Percentiles rank a stretch among this genome's conserved stretches.
Conservation (phyloP, 2,329 filamentous ascomycete species). For the Talaromyces sp. region DNA sequence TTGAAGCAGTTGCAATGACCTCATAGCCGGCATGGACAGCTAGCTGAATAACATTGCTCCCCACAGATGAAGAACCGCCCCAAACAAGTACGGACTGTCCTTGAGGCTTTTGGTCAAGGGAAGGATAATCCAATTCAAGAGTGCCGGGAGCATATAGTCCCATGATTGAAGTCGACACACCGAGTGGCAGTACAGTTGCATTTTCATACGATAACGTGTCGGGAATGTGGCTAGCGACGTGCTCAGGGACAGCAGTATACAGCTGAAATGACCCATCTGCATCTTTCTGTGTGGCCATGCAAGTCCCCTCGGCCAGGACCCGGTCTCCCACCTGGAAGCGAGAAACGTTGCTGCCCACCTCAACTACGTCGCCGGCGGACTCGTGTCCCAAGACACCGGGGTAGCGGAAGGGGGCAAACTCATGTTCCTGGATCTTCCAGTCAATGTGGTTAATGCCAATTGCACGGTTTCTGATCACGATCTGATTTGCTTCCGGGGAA, state of each 20-base stretch:
- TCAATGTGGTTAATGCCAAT: slow-evolving; percentile 27
- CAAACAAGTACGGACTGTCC: slow-evolving; percentile 42
- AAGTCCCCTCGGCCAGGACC: slow-evolving; percentile 20
- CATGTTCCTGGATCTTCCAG: slow-evolving; percentile 23
- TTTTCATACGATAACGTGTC: slow-evolving; percentile 19
- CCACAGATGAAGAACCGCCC: slow-evolving; percentile 47
- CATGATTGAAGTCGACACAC: slow-evolving; percentile 18
- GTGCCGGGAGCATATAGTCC: slow-evolving; percentile 20
- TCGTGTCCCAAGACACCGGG: slow-evolving; percentile 26
- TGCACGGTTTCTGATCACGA: slow-evolving; percentile 18
- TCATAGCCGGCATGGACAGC: slow-evolving; percentile 34
- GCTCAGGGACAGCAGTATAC: slow-evolving; percentile 16
- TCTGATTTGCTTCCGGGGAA: slow-evolving; percentile 13
- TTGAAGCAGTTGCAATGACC: slow-evolving; percentile 33
- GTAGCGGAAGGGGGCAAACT: slow-evolving; percentile 19
- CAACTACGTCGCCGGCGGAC: slow-evolving; percentile 24
- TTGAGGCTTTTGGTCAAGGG: slow-evolving; percentile 11
- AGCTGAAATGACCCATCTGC: slow-evolving; percentile 22
- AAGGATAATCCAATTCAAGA: slow-evolving; percentile 14
- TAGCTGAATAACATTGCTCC: slow-evolving; percentile 39
- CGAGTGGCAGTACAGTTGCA: slow-evolving; percentile 22
- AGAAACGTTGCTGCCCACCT: slow-evolving; percentile 22
- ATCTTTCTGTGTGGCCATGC: slow-evolving; percentile 8
- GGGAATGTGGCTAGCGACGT: slow-evolving; percentile 18
- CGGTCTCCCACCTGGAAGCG: slow-evolving; percentile 23